Evolutionary conservation across 2,329 filamentous ascomycete species (phyloP).

Genomic region (Aspergillus oerlinghausenensis): DNA sequence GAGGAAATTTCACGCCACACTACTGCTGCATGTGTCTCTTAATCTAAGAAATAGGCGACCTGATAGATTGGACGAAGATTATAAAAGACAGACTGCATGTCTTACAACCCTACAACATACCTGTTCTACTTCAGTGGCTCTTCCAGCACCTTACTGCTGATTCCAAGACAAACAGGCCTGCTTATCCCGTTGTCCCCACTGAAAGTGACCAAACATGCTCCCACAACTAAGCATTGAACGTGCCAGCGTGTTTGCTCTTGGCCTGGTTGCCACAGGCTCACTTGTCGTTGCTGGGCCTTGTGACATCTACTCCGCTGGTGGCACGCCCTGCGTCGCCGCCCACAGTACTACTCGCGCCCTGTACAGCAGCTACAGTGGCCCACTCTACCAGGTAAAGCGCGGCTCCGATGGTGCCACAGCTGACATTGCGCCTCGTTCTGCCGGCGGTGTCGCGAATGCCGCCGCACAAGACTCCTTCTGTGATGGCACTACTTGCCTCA

Average conservation of each 20-base stretch:
- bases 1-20: no score
- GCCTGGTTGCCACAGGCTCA: slow-evolving; percentile 33
- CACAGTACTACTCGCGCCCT: slow-evolving; percentile 62
- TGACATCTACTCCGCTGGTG: slow-evolving; percentile 56
- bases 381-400: slow-evolving; percentile 58
- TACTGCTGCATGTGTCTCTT: no score
- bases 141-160: background rate
- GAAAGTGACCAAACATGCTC: slow-evolving; percentile 26
- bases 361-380: slow-evolving; percentile 50
- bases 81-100: background rate
- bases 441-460: slow-evolving; percentile 60
- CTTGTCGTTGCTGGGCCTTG: slow-evolving; percentile 54
- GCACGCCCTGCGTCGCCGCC: slow-evolving; percentile 60
- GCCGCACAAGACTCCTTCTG: slow-evolving; percentile 60
- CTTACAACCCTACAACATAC: background rate
- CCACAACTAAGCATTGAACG: slow-evolving; percentile 25
- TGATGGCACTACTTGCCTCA: slow-evolving; percentile 56
- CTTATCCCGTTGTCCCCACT: background rate
- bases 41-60: no score
- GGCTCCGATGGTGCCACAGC: slow-evolving; percentile 47
- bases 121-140: background rate
- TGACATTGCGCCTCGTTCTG: slow-evolving; percentile 48
- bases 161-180: background rate
- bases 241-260: slow-evolving; percentile 24
- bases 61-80: background rate